Evolutionary conservation across 768 basidiomycete genomes (phyloP).

Genomic region (Naganishia friedmannii): DNA sequence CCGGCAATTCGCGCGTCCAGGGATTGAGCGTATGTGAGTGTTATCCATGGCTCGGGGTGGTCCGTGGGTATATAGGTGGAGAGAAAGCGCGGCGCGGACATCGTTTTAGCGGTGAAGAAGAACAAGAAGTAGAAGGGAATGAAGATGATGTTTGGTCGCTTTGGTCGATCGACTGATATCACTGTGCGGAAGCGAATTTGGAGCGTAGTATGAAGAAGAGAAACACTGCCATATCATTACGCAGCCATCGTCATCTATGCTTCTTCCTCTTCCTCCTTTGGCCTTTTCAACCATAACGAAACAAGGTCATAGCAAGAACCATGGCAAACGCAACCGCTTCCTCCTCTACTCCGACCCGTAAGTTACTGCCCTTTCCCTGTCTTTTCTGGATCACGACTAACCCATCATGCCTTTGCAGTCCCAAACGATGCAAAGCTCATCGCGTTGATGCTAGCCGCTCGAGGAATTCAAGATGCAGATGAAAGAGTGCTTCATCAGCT

Average conservation of each 20-base stretch:
- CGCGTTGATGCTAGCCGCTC: constrained; percentile 53
- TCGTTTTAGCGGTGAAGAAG: not conserved
- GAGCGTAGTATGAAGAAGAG: not conserved
- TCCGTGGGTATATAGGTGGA: not conserved
- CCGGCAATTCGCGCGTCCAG: constrained; percentile 81
- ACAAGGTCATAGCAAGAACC: not conserved
- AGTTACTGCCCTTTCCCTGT: not conserved
- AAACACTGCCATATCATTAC: not conserved
- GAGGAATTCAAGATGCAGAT: constrained; percentile 54
- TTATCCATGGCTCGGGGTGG: constrained; percentile 44
- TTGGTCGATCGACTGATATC: no score
- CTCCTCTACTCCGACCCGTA: not conserved
- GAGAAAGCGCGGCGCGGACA: constrained; percentile 13
- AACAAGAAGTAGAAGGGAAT: not conserved
- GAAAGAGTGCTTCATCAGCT: constrained; percentile 55
- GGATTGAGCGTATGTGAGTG: constrained; percentile 56
- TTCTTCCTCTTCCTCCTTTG: not conserved
- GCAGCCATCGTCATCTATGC: not conserved
- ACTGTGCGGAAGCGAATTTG: constrained; percentile 4
- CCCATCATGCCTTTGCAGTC: constrained; percentile 35
- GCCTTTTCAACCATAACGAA: not conserved
- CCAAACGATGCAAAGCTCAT: constrained; percentile 55
- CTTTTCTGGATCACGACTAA: not conserved
- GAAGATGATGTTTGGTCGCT: not conserved
- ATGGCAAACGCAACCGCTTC: constrained; percentile 6